Evolutionary conservation across 1,139 yeast genomes (phyloP), one percentile per base, ranked within the genome.

Genomic region (Schizosaccharomyces versatilis): DNA sequence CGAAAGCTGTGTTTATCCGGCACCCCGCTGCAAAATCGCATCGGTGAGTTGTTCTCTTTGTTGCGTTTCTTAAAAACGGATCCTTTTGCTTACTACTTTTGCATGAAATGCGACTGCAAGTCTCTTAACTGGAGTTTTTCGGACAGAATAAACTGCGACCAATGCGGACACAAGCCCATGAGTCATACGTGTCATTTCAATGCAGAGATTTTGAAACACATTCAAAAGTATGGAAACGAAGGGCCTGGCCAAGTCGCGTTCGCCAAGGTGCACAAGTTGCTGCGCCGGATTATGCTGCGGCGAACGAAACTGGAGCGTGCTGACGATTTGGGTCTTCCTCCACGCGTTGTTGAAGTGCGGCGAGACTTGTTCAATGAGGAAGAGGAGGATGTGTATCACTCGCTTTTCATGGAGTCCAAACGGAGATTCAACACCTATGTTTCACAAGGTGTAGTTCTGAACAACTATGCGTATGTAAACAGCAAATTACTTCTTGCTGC

Each of bases 261-360:
- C 69, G 73, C 74, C 53, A 79, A 85, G 60, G 77, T 90, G 62
- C 83, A 94, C 61, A 67, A 77, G 15, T 68, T 90, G 44, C 70
- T 90, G 62, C 74, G 78, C 56, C 84, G 83, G 60, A 74, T 88
- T 51, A 86, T 93, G 96, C 71, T 90, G 59, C 74, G 99, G 65
- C 77, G 99, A 68, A 90, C 99, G 0, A 93, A 90, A 65, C 74
- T 88, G 7, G 97, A 93, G 67, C 74, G 97, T 54, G 97, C 98
- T 0, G 98, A 90, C 66, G 99, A 90, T 69, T 72, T 90, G 61
- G 99, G 98, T 0, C 71, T 90, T 55, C 99, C 99, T 1, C 98
- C 98, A 1, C 75, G 96, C 63, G 78, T 85, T 42, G 95, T 86
- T 47, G 94, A 84, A 60, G 80, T 90, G 55, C 73, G 97, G 57